Percentiles rank a stretch among this genome's conserved stretches.
Conservation (phyloP, 768 basidiomycete genomes). For the Strobilomyces confusus region DNA sequence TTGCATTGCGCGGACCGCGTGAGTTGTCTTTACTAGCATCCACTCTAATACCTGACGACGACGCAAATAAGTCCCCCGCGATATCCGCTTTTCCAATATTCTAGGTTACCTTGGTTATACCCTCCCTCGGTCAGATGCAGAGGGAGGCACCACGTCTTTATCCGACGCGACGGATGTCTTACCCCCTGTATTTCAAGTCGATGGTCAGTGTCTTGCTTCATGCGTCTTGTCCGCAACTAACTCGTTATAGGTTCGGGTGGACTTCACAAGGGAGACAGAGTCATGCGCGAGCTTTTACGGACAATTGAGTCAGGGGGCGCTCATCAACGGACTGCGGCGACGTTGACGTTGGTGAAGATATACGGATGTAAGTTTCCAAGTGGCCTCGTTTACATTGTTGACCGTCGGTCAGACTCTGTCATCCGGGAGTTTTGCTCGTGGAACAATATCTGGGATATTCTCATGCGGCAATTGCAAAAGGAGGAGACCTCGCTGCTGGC, state of each 20-base stretch:
- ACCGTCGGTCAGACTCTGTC: no score
- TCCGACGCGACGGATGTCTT: background rate
- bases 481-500: background rate
- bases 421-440: no score
- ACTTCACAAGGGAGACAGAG: no score
- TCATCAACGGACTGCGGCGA: background rate
- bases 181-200: no score
- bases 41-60: background rate
- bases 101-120: background rate
- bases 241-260: no score
- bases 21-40: background rate
- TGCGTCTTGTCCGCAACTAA: no score
- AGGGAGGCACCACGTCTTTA: background rate
- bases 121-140: background rate
- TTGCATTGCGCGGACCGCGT: background rate
- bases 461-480: no score
- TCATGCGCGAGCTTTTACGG: no score
- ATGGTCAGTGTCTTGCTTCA: no score
- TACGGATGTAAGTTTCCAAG: background rate
- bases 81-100: background rate
- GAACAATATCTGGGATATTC: no score
- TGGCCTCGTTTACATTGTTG: no score
- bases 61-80: background rate
- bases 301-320: no score
- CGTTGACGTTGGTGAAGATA: constrained; percentile 10